phyloP scores from a whole-genome alignment of 2,329 filamentous ascomycete genomes.

The Colletotrichum sp. region DNA sequence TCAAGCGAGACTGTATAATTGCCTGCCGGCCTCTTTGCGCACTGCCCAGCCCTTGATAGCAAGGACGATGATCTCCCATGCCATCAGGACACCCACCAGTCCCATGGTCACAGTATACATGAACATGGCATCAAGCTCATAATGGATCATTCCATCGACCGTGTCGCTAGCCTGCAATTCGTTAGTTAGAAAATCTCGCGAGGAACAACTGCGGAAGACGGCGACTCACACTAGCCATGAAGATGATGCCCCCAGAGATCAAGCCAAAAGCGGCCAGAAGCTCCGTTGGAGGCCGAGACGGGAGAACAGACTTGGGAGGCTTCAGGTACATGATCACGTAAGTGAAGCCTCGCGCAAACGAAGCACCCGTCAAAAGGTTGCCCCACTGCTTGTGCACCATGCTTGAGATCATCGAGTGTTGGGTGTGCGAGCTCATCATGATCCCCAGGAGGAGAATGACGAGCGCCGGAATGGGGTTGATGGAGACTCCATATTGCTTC shows the following conservation, averaged over 20 bases:
- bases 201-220: not conserved
- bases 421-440: constrained; percentile 96
- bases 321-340: constrained; percentile 82
- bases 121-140: constrained; percentile 88
- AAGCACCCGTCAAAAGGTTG: constrained; percentile 79
- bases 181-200: not conserved
- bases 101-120: constrained; percentile 90
- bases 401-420: constrained; percentile 80
- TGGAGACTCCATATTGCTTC: constrained; percentile 72
- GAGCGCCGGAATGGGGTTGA: constrained; percentile 88
- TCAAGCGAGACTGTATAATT: not conserved
- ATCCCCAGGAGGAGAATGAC: constrained; percentile 87
- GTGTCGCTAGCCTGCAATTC: constrained; percentile 60
- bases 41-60: constrained; percentile 89
- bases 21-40: constrained; percentile 43
- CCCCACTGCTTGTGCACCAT: constrained; percentile 98
- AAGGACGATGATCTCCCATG: constrained; percentile 79
- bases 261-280: constrained; percentile 87
- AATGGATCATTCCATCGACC: constrained; percentile 76
- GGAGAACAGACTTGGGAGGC: constrained; percentile 80
- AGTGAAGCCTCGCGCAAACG: constrained; percentile 77
- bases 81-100: constrained; percentile 81
- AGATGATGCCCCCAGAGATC: constrained; percentile 85
- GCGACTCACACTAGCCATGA: constrained; percentile 83
- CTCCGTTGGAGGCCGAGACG: constrained; percentile 88